phyloP scores from a whole-genome alignment of 2,329 filamentous ascomycete species.

The Thielaviopsis euricoi region DNA sequence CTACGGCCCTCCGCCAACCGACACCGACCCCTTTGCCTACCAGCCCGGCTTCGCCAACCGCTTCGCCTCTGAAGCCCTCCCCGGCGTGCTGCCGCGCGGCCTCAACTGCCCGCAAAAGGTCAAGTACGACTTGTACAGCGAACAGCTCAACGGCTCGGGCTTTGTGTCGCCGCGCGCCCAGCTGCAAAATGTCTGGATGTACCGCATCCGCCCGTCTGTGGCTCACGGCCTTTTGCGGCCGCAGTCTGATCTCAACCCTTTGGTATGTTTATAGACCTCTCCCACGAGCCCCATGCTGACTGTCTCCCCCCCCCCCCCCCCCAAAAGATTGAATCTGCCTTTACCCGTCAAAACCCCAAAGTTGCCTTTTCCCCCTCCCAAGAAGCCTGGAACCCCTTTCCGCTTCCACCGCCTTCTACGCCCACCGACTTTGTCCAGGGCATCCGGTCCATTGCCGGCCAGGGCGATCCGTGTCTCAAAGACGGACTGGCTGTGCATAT shows the following conservation, averaged over 20 bases:
- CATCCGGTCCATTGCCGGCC: constrained; percentile 31
- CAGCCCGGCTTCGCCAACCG: constrained; percentile 39
- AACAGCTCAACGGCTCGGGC: constrained; percentile 29
- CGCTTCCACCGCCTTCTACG: background rate
- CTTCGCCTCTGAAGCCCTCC: constrained; percentile 29
- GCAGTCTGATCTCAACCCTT: no score
- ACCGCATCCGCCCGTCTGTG: constrained; percentile 20
- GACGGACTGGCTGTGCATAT: constrained; percentile 33
- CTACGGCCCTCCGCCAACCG: constrained; percentile 14
- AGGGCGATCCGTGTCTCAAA: constrained; percentile 30
- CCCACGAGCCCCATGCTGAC: no score
- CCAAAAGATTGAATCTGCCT: constrained; percentile 27
- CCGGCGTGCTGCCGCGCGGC: constrained; percentile 26
- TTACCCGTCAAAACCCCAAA: constrained; percentile 28
- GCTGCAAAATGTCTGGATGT: constrained; percentile 21
- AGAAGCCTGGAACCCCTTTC: constrained; percentile 32
- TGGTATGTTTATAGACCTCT: no score
- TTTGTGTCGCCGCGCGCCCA: constrained; percentile 18
- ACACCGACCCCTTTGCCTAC: constrained; percentile 31
- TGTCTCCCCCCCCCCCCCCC: background rate
- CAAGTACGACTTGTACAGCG: constrained; percentile 26
- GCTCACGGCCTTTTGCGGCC: constrained; percentile 16
- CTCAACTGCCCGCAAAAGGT: constrained; percentile 29
- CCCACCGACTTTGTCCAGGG: constrained; percentile 29
- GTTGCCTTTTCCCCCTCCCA: constrained; percentile 30